Evolutionary conservation across 169 alveolate genomes (phyloP), one percentile per base, ranked within the genome.

Genomic region (Plasmodium sp.): DNA sequence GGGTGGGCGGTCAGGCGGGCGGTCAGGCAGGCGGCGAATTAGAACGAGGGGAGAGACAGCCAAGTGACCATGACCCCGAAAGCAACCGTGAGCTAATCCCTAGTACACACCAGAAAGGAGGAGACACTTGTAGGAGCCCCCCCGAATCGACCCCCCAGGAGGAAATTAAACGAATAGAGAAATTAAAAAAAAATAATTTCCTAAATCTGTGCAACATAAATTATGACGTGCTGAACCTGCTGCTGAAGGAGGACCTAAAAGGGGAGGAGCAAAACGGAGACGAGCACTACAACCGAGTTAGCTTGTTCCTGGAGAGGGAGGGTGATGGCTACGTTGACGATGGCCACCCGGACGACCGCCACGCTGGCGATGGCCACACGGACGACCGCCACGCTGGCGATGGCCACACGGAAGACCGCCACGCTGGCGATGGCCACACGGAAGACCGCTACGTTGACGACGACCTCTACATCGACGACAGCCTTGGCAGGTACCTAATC

Each of bases 81-180:
- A 67, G 22, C 45, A 6, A 7, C n/a, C 31, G 14, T 9, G 5
- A 16, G 67, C 54, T 5, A 39, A 33, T 5, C 2, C 77, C 27
- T 16, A 62, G 51, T 43, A 7, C 33, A 39, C 43, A 80, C 22
- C 34, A 16, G 7, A 3, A 34, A 18, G n/a, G 48, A 18, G 74
- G 14, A 6, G 48, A 16, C 81, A 51, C 14, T 3, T 2, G 56
- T 14, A 75, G 54, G 10, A 33, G 31, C 62, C 33, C 45, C 51
- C 4, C 48, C 16, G 33, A 79, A 27, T 16, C 51, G 18, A 18
- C 14, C 5, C 34, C 54, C 54, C n/a, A 81, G 33, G 94, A 90
- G 2, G 94, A 90, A 90, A 90, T 90, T 58, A 62, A 79, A 12
- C 18, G 94, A 41, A 90, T 90, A 62, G 77, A 90, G 27, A 79